Conservation (phyloP, 179 eudicot species). For the Amaranthus tricolor region DNA sequence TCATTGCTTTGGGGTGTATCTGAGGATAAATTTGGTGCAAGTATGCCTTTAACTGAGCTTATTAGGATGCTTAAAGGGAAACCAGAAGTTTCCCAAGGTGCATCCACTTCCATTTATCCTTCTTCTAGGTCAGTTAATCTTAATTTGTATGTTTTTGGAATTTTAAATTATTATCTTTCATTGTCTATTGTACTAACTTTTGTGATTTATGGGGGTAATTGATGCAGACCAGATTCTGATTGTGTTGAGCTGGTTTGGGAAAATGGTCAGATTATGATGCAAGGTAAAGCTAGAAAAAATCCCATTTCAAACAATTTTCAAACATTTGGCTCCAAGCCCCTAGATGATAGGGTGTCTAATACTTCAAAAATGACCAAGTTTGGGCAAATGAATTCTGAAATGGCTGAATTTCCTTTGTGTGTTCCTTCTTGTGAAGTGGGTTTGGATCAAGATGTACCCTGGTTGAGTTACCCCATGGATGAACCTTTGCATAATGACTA, state of each 20-base stretch:
- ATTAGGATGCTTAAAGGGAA: slow-evolving; percentile 26
- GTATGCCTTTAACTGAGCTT: slow-evolving; percentile 38
- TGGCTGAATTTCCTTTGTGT: slow-evolving; percentile 39
- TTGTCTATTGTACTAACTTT: slow-evolving; percentile 19
- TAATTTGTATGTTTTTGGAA: neutral
- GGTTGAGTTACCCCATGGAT: slow-evolving; percentile 66
- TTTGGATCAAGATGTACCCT: slow-evolving; percentile 60
- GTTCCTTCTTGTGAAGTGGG: slow-evolving; percentile 55
- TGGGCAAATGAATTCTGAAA: slow-evolving; percentile 37
- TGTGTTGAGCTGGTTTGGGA: slow-evolving; percentile 70
- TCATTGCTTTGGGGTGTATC: slow-evolving; percentile 12
- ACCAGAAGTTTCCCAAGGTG: slow-evolving; percentile 21
- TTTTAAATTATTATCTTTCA: neutral
- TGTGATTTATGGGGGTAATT: slow-evolving; percentile 15
- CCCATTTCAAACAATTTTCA: slow-evolving; percentile 36
- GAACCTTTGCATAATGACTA: slow-evolving; percentile 53
- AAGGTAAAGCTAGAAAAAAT: slow-evolving; percentile 56
- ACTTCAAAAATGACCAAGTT: slow-evolving; percentile 40
- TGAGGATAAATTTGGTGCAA: slow-evolving; percentile 9
- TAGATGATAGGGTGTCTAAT: slow-evolving; percentile 23
- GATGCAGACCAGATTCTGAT: slow-evolving; percentile 46
- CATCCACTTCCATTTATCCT: slow-evolving; percentile 21
- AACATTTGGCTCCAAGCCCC: slow-evolving; percentile 33
- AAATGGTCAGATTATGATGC: slow-evolving; percentile 71
- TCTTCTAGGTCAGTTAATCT: slow-evolving; percentile 25